Percentiles rank a stretch among this genome's conserved stretches.
Conservation (phyloP, 257 asterid species). For the Scutellaria barbata region DNA sequence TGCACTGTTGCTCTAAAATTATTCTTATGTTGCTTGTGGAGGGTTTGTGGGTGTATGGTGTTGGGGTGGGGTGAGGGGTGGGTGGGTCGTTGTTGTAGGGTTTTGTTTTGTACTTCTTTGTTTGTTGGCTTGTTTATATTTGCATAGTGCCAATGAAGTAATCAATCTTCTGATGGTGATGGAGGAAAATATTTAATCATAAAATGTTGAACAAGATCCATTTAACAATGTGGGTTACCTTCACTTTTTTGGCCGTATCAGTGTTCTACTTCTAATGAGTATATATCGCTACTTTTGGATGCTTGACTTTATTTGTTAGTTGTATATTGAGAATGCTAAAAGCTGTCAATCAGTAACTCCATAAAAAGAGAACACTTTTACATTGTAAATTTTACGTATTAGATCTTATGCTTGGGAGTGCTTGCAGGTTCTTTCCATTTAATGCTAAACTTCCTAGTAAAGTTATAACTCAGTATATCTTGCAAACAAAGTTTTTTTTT, state of each 20-base stretch:
- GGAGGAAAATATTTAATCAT: not conserved
- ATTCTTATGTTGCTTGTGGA: not conserved
- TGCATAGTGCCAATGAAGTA: not conserved
- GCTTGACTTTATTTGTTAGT: not conserved
- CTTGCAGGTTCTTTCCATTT: not conserved
- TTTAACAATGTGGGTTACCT: not conserved
- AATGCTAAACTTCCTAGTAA: not conserved
- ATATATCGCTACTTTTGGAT: constrained; percentile 3
- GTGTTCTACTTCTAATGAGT: constrained; percentile 2
- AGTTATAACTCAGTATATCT: too few species aligned
- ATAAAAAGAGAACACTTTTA: not conserved
- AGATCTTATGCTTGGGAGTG: not conserved
- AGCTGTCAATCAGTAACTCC: not conserved
- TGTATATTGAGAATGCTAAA: not conserved
- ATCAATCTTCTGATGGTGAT: not conserved
- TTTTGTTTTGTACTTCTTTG: too few species aligned
- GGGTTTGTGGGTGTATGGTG: not conserved
- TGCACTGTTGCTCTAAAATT: not conserved
- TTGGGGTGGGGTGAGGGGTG: not conserved
- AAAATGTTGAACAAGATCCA: constrained; percentile 2
- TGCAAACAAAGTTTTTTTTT: too few species aligned
- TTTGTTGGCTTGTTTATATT: too few species aligned
- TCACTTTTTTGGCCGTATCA: not conserved
- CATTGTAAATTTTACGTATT: not conserved
- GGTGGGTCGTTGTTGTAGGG: too few species aligned